These are phyloP conservation scores for Malbranchea zuffiana DNA, from an alignment of 2,329 filamentous ascomycete species.

Conservation along the genomic window DNA sequence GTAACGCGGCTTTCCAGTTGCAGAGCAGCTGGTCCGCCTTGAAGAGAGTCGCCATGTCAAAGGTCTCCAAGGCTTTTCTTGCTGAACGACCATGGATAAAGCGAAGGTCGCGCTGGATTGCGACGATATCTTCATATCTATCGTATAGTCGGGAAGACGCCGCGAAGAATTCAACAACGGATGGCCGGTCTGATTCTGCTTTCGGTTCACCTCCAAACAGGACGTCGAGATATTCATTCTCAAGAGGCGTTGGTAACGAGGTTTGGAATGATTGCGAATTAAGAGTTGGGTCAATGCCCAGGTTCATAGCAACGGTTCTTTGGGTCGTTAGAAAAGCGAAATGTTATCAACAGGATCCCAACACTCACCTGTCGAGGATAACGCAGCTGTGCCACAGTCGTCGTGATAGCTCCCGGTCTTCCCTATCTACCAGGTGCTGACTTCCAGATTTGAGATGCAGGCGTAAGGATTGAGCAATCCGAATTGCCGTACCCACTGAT, in stretches of 20 bases:
- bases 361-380: constrained; percentile 17
- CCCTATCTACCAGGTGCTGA: constrained; percentile 13
- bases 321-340: neutral
- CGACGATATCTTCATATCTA: constrained; percentile 17
- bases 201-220: constrained; percentile 13
- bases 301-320: constrained; percentile 18
- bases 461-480: constrained; percentile 16
- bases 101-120: constrained; percentile 18
- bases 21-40: constrained; percentile 16
- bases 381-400: constrained; percentile 21
- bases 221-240: constrained; percentile 20
- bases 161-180: constrained; percentile 20
- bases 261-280: constrained; percentile 15
- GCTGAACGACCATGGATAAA: constrained; percentile 12
- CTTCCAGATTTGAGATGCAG: constrained; percentile 16
- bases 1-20: constrained; percentile 19
- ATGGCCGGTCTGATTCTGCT: constrained; percentile 15
- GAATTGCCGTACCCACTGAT: constrained; percentile 17
- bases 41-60: constrained; percentile 16
- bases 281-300: constrained; percentile 15
- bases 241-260: constrained; percentile 18
- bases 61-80: constrained; percentile 17
- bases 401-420: constrained; percentile 16
- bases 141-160: constrained; percentile 18
- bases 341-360: too few species aligned